Evolutionary conservation across 495 filamentous ascomycete genomes (phyloP).

Genomic region (Neurospora sp.): DNA sequence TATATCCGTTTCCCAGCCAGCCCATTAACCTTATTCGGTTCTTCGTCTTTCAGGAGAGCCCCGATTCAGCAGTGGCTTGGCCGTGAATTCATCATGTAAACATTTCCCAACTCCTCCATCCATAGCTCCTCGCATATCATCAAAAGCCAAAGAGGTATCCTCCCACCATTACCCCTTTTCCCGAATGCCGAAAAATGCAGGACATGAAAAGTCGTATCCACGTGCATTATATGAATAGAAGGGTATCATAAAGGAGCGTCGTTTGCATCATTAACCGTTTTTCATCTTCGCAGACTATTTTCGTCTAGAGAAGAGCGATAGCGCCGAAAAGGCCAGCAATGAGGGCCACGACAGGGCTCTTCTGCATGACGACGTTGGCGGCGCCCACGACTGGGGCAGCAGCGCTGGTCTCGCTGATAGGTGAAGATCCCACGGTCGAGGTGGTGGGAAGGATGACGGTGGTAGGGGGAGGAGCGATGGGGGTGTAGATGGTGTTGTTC

Average conservation of each 20-base stretch:
- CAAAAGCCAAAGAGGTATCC: not conserved
- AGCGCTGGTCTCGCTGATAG: constrained; percentile 3
- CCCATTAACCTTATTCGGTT: too few relatives aligned
- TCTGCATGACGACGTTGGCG: constrained; percentile 13
- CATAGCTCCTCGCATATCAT: not conserved
- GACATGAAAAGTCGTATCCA: not conserved
- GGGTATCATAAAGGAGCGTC: not conserved
- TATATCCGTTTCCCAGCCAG: not conserved
- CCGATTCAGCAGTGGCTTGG: not conserved
- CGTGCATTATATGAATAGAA: not conserved
- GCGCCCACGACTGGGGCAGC: constrained; percentile 15
- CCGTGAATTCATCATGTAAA: not conserved
- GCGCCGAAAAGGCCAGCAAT: constrained; percentile 29
- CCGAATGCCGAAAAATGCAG: not conserved
- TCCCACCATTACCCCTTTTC: not conserved
- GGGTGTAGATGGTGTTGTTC: constrained; percentile 11
- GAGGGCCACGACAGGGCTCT: constrained; percentile 22
- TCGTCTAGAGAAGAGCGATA: constrained; percentile 24
- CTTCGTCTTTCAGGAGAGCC: not conserved
- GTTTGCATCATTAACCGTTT: not conserved
- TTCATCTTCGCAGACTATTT: not conserved
- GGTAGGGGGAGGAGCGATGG: constrained; percentile 10
- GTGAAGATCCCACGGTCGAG: constrained; percentile 1
- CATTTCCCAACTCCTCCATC: not conserved
- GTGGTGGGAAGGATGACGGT: constrained; percentile 25